Evolutionary conservation across 352 stramenopile genomes (phyloP), one percentile per base, ranked within the genome.

Genomic region (Phytophthora ramorum): DNA sequence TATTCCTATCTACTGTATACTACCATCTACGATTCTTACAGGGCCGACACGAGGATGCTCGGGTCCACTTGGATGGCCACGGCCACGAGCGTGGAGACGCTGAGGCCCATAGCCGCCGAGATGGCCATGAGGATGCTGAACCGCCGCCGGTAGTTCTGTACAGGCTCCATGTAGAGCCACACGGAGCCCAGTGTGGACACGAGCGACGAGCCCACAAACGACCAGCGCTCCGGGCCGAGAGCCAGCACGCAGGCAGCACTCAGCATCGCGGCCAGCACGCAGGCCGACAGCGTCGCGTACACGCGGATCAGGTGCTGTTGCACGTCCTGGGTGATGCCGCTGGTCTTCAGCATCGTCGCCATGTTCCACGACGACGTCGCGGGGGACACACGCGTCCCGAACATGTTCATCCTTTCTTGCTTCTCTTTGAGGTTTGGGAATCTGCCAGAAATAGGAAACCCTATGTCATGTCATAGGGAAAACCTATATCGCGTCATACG

Each of bases 61-160:
- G 89, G 85, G 61, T 96, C 84, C 40, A 96, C 71, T 38, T 83
- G 37, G 10, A 95, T 74, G n/a, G 85, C 87, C 19, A 96, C 55
- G 16, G 84, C 79, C 9, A 97, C 76, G 28, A 97, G 77, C 20
- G 81, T 81, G 22, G 84, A 87, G 58, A 92, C 71, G 43, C 65
- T 90, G 37, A 96, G 59, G 19, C 89, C 89, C 67, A 92, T 86
- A 28, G 74, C 78, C 38, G 85, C 82, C 2, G 85, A 75, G 32
- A 96, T 79, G 28, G 62, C 56, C 76, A 91, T 83, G 60, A 94
- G 80, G 50, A 94, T 88, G 38, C 57, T 73, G 46, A 94, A 85
- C 38, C 85, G 81, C 43, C 79, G 81, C 22, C 78, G 58, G 63
- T 76, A 78, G 35, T 91, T 75, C 51, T 90, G 62, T 37, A 67